Evolutionary conservation across 2,329 filamentous ascomycete genomes (phyloP).

Genomic region (Fusarium sp.): DNA sequence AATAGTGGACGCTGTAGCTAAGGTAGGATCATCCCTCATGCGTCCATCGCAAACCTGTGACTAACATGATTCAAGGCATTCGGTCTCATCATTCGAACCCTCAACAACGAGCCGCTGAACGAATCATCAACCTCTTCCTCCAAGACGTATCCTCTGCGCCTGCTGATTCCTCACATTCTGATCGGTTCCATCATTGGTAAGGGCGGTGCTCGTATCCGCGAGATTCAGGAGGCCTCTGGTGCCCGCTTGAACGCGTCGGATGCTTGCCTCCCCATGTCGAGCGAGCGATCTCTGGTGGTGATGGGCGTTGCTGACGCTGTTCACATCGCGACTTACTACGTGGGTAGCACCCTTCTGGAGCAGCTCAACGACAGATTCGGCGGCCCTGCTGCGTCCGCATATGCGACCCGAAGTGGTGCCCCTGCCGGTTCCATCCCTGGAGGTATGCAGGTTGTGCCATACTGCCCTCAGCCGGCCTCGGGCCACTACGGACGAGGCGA

Average conservation of each 20-base stretch:
- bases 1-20: slow-evolving; percentile 94
- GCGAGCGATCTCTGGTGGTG: slow-evolving; percentile 96
- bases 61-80: slow-evolving; percentile 76
- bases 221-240: slow-evolving; percentile 98
- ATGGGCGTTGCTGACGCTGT: slow-evolving; percentile 98
- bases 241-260: slow-evolving; percentile 97
- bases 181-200: slow-evolving; percentile 99
- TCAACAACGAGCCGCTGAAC: slow-evolving; percentile 95
- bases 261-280: slow-evolving; percentile 91
- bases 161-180: slow-evolving; percentile 95
- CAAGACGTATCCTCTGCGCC: slow-evolving; percentile 95
- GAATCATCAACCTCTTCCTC: slow-evolving; percentile 91
- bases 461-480: slow-evolving; percentile 91
- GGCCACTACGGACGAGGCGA: slow-evolving; percentile 94
- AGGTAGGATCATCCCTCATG: slow-evolving; percentile 69
- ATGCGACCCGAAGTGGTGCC: slow-evolving; percentile 93
- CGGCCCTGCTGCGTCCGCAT: slow-evolving; percentile 95
- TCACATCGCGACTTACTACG: slow-evolving; percentile 98
- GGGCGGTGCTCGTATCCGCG: slow-evolving; percentile 92
- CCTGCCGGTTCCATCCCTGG: slow-evolving; percentile 94
- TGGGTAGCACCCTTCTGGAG: slow-evolving; percentile 96
- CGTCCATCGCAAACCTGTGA: background rate
- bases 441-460: slow-evolving; percentile 99
- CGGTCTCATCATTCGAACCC: slow-evolving; percentile 95
- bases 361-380: slow-evolving; percentile 97